phyloP scores from a whole-genome alignment of 2,329 filamentous ascomycete species.

The Botrytis tulipae region DNA sequence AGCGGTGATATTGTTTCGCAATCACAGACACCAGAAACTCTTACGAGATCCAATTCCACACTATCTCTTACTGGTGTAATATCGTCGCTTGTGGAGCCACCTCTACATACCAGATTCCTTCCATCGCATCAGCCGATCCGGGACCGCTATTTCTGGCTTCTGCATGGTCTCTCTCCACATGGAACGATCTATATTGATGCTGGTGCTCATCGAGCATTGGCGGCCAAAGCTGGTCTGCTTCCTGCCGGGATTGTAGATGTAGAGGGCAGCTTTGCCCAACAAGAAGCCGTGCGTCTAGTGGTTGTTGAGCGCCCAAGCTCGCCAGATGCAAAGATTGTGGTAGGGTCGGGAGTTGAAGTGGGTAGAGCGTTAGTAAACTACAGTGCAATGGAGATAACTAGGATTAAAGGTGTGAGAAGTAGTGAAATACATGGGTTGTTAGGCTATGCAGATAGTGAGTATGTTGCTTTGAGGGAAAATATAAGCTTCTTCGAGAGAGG shows the following conservation, averaged over 20 bases:
- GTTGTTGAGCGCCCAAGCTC: conserved; percentile 63
- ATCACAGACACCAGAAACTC: conserved; percentile 25
- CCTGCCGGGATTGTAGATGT: conserved; percentile 90
- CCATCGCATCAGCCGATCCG: conserved; percentile 81
- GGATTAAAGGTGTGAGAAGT: conserved; percentile 83
- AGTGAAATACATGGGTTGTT: conserved; percentile 75
- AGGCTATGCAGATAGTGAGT: conserved; percentile 92
- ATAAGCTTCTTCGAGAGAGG: conserved; percentile 60
- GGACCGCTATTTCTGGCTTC: conserved; percentile 94
- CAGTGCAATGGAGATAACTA: conserved; percentile 74
- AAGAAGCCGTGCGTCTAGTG: conserved; percentile 85
- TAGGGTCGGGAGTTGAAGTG: conserved; percentile 64
- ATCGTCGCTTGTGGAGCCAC: conserved; percentile 43
- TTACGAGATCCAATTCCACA: conserved; percentile 22
- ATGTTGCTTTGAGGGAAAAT: conserved; percentile 85
- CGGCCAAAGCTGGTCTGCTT: conserved; percentile 81
- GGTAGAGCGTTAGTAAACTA: conserved; percentile 92
- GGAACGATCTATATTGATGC: conserved; percentile 90
- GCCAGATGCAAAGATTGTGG: conserved; percentile 48
- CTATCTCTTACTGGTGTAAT: conserved; percentile 22
- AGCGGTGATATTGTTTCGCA: conserved; percentile 24
- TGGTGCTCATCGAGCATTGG: conserved; percentile 79
- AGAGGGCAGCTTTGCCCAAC: conserved; percentile 82
- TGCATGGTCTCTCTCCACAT: conserved; percentile 86
- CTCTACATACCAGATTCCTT: conserved; percentile 90